phyloP scores from a whole-genome alignment of 2,329 filamentous ascomycete species.

The Fusarium duplospermum region DNA sequence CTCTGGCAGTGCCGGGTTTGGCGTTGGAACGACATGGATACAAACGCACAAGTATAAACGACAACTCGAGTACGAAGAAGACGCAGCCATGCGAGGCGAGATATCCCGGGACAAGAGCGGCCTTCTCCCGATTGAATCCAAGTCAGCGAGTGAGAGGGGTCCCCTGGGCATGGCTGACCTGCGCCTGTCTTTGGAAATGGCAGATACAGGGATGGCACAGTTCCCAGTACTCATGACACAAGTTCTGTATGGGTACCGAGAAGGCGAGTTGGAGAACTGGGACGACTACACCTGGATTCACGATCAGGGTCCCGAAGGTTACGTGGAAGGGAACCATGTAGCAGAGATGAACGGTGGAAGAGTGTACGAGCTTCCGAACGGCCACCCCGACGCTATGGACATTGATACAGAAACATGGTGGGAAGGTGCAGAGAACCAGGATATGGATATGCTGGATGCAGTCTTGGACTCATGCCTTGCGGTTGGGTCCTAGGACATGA shows the following conservation, averaged over 20 bases:
- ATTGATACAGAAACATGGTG: conserved; percentile 69
- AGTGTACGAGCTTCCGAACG: conserved; percentile 58
- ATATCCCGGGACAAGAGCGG: conserved; percentile 80
- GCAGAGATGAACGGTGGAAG: conserved; percentile 51
- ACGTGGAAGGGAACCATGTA: conserved; percentile 45
- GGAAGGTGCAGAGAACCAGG: conserved; percentile 68
- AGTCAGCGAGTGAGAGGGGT: conserved; percentile 76
- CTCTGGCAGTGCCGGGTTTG: conserved; percentile 70
- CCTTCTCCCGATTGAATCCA: conserved; percentile 83
- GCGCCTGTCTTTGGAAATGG: conserved; percentile 78
- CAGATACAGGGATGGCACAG: conserved; percentile 79
- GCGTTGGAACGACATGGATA: conserved; percentile 76
- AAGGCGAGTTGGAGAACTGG: conserved; percentile 79
- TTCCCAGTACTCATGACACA: conserved; percentile 81
- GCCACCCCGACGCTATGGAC: conserved; percentile 68
- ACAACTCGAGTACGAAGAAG: conserved; percentile 81
- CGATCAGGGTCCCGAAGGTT: conserved; percentile 46
- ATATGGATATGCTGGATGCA: conserved; percentile 64
- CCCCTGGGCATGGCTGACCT: conserved; percentile 83
- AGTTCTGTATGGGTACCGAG: conserved; percentile 77
- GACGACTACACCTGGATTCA: conserved; percentile 68
- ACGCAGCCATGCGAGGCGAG: conserved; percentile 77
- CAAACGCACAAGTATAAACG: conserved; percentile 82
- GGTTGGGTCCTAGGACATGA: conserved; percentile 52
- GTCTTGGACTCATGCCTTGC: conserved; percentile 68